Base-by-base conservation (phyloP, 139 green algal species). In the Helicosporidium sp. region DNA sequence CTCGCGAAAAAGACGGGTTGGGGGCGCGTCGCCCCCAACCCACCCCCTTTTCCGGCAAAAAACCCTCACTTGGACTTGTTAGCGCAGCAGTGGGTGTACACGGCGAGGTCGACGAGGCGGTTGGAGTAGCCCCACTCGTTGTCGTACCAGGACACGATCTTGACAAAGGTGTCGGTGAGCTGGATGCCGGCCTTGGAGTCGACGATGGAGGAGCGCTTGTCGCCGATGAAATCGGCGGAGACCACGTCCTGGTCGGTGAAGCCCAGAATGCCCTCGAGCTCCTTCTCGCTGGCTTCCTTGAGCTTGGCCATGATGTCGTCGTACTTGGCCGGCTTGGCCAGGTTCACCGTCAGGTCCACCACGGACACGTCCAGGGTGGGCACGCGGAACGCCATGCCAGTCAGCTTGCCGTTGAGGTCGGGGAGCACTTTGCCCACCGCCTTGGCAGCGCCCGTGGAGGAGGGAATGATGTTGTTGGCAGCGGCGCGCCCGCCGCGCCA, bases 361-460 rank as follows among this genome's bases (percentile, higher is more conserved):
- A 97, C 87, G 2, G 78, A 93, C 42, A 96, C 87, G 47, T 97
- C 84, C 31, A 73, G 65, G 55, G 80, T 94, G 45, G 87, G 87
- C 41, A 97, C 87, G 27, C 87, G 78, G 79, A 97, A 96, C 17
- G 87, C 78, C 87, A 97, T 97, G 54, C 87, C 87, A 2, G 87
- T 97, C 24, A 97, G 73, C 78, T 95, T 97, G 68, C 87, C 87
- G 57, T 95, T 90, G 7, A 97, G 76, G 45, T 84, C 70, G 8
- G 87, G 87, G 33, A 97, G 75, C 41, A 97, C 74, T 60, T 78
- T 75, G 49, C 75, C 77, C 24, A 86, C 78, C 5, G 82, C 85
- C 75, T 97, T 97, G 57, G 87, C 87, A 22, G 87, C 87, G 19
- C 87, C 87, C 18, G 87, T 97, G 65, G 78, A 89, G 29, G 75